Evolutionary conservation across 345 rosid species (phyloP).

Genomic region (Pistacia vera): DNA sequence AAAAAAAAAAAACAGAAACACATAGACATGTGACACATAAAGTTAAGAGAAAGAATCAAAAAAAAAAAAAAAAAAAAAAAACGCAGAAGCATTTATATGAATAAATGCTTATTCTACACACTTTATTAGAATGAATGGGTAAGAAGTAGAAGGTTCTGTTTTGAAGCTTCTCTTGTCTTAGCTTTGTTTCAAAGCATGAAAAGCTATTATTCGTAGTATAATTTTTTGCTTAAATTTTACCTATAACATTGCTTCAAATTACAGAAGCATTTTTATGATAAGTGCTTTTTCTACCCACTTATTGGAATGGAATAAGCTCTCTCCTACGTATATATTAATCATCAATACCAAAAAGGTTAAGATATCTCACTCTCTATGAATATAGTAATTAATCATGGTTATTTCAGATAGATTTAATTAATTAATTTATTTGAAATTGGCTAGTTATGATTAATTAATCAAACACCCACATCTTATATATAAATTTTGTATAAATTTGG

Average conservation of each 20-base stretch:
- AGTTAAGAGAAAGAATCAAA: no score
- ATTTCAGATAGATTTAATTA: neutral
- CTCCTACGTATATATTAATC: neutral
- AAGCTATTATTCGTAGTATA: neutral
- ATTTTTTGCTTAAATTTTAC: neutral
- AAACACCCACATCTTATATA: slow-evolving; percentile 5
- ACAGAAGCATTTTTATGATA: neutral
- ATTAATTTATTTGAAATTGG: neutral
- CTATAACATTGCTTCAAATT: slow-evolving; percentile 9
- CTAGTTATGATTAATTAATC: slow-evolving; percentile 1
- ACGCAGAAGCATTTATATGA: no score
- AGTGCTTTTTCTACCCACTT: neutral
- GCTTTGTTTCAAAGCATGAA: slow-evolving; percentile 26
- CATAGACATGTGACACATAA: no score
- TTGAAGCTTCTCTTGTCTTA: slow-evolving; percentile 18
- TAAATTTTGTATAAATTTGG: neutral
- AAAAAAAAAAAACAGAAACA: no score
- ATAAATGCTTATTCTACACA: neutral
- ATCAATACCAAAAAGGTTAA: no score
- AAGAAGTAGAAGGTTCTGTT: neutral
- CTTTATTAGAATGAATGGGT: neutral
- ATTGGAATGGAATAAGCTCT: neutral
- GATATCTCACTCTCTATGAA: no score
- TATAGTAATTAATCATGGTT: neutral
- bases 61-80: no score